These are phyloP conservation scores for Pseudocercospora fuligena DNA, from an alignment of 2,329 filamentous ascomycete species.

Conservation along the genomic window DNA sequence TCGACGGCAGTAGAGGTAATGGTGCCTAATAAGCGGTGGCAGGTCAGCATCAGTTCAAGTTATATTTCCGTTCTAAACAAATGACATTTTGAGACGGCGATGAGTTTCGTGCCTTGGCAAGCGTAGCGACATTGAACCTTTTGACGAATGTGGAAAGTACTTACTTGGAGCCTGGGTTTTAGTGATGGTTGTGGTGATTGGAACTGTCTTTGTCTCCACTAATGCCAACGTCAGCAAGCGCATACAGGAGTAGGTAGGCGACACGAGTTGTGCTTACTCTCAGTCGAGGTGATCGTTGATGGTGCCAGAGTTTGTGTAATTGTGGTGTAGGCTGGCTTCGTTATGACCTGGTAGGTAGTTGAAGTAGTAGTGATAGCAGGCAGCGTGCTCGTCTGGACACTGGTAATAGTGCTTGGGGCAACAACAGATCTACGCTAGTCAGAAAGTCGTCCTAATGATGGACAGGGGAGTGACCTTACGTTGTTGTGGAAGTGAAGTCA, in stretches of 20 bases:
- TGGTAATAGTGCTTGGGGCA: not conserved
- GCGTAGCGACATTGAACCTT: not conserved
- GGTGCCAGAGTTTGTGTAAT: slow-evolving; percentile 11
- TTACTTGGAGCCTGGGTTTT: not conserved
- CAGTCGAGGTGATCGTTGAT: slow-evolving; percentile 1
- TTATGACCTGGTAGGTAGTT: slow-evolving; percentile 7
- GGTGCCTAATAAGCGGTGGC: not conserved
- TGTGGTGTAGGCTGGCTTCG: slow-evolving; percentile 9
- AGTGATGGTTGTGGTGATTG: not conserved
- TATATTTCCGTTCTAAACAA: not conserved
- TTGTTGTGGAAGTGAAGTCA: slow-evolving; percentile 7
- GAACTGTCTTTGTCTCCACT: not conserved
- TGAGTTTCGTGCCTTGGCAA: not conserved
- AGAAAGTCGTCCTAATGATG: not conserved
- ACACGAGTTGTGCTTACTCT: not conserved
- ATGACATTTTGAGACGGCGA: not conserved
- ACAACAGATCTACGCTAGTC: not conserved
- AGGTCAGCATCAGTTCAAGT: not conserved
- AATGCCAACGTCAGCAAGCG: not conserved
- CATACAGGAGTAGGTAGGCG: not conserved
- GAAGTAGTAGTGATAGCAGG: slow-evolving; percentile 1
- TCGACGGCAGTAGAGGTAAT: slow-evolving; percentile 6
- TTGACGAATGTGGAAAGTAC: not conserved
- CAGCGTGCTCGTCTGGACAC: not conserved
- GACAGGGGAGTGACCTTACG: not conserved